Percentiles rank a stretch among this genome's conserved stretches.
These are phyloP conservation scores for Colletotrichum coccodes DNA, from an alignment of 2,329 filamentous ascomycete species.

Conservation along the genomic window DNA sequence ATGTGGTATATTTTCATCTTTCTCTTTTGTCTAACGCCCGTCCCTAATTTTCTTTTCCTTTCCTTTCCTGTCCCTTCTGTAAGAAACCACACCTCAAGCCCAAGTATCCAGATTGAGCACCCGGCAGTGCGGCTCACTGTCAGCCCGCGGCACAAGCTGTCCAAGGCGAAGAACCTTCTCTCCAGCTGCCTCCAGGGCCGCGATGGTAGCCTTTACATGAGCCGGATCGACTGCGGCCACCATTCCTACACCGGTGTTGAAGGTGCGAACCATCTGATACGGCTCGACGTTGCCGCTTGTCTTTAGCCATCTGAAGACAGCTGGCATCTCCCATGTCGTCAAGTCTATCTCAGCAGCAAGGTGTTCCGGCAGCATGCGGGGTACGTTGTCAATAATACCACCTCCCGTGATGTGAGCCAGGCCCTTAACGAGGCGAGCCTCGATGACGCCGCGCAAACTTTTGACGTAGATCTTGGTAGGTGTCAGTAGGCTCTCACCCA, in stretches of 20 bases:
- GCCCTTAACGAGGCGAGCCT: conserved; percentile 80
- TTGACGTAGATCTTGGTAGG: conserved; percentile 96
- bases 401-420: conserved; percentile 98
- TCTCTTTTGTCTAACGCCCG: conserved; percentile 16
- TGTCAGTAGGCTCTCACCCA: conserved; percentile 84
- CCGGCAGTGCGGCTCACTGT: conserved; percentile 57
- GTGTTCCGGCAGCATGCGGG: conserved; percentile 85
- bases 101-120: conserved; percentile 66
- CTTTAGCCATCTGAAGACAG: conserved; percentile 91
- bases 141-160: conserved; percentile 68
- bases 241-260: conserved; percentile 97
- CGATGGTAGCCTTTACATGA: conserved; percentile 69
- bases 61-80: neutral
- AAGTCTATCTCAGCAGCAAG: conserved; percentile 87
- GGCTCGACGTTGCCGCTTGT: conserved; percentile 74
- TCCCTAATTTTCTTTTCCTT: neutral
- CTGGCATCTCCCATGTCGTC: conserved; percentile 77
- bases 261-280: conserved; percentile 88
- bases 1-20: conserved; percentile 2
- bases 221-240: conserved; percentile 80
- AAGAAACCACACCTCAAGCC: conserved; percentile 38
- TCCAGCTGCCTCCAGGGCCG: conserved; percentile 71
- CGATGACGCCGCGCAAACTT: conserved; percentile 74
- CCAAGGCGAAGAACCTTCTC: conserved; percentile 85
- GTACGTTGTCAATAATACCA: conserved; percentile 92